These are phyloP conservation scores for Barnettozyma sucrosica DNA, from an alignment of 805 yeast species.

Conservation along the genomic window DNA sequence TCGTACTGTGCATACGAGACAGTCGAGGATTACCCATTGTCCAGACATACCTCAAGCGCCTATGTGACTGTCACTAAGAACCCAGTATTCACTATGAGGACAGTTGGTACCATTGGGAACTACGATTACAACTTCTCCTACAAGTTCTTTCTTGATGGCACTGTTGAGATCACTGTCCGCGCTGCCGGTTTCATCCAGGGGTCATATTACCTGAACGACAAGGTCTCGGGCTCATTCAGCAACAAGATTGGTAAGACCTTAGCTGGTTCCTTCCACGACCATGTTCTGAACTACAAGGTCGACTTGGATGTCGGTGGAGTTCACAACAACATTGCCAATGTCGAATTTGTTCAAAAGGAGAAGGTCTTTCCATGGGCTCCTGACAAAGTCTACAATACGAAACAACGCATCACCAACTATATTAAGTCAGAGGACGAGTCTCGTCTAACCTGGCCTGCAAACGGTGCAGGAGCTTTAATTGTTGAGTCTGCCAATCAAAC, in stretches of 20 bases:
- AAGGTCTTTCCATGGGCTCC: conserved; percentile 26
- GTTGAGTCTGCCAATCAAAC: conserved; percentile 22
- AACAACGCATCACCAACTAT: conserved; percentile 13
- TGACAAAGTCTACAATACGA: conserved; percentile 15
- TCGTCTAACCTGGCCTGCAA: conserved; percentile 17
- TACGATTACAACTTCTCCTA: conserved; percentile 24
- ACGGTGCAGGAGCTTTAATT: conserved; percentile 21
- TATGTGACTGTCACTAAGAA: conserved; percentile 20
- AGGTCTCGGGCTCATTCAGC: conserved; percentile 20
- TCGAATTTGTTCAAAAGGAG: conserved; percentile 14
- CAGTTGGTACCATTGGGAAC: conserved; percentile 23
- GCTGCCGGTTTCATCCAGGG: conserved; percentile 29
- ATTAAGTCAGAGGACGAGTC: conserved; percentile 19
- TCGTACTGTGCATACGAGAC: conserved; percentile 25
- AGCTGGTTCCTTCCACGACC: conserved; percentile 28
- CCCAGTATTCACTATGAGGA: conserved; percentile 23
- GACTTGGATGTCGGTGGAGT: conserved; percentile 26
- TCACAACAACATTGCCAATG: conserved; percentile 17
- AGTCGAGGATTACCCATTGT: conserved; percentile 20
- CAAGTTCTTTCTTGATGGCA: conserved; percentile 24
- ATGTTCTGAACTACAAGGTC: conserved; percentile 24
- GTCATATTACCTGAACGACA: conserved; percentile 22
- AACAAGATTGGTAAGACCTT: conserved; percentile 20
- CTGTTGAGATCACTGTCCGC: conserved; percentile 25
- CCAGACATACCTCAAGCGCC: conserved; percentile 19